A percentile compares a stretch with the other conserved stretches of the same genome.
These are phyloP conservation scores for Aphanomyces euteiches DNA, from an alignment of 352 stramenopile genomes.

Conservation along the genomic window DNA sequence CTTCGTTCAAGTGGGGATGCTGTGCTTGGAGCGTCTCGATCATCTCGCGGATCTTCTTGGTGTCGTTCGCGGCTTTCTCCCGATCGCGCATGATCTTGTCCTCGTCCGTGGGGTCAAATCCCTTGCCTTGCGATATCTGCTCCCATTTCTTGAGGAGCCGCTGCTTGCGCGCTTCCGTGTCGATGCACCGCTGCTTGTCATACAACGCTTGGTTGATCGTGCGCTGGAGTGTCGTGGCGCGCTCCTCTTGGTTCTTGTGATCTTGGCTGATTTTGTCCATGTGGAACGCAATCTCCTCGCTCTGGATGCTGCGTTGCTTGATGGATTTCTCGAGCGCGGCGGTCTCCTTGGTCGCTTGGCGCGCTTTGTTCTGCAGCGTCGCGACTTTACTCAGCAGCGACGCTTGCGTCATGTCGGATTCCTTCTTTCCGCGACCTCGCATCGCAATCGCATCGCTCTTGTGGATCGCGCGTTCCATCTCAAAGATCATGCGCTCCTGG, in stretches of 20 bases:
- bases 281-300: constrained; percentile 68
- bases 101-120: constrained; percentile 49
- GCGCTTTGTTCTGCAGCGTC: constrained; percentile 65
- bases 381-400: constrained; percentile 82
- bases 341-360: constrained; percentile 64
- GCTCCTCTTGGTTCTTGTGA: constrained; percentile 77
- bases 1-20: constrained; percentile 74
- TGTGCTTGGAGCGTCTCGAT: constrained; percentile 57
- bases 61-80: constrained; percentile 43
- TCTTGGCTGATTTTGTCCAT: constrained; percentile 70
- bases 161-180: constrained; percentile 64
- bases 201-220: constrained; percentile 86
- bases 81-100: constrained; percentile 54
- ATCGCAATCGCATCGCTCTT: constrained; percentile 92
- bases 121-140: constrained; percentile 47
- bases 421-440: constrained; percentile 78
- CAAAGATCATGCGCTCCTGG: constrained; percentile 90
- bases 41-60: constrained; percentile 58
- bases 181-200: constrained; percentile 86
- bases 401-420: constrained; percentile 77
- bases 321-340: constrained; percentile 60
- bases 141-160: constrained; percentile 70
- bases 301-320: constrained; percentile 51
- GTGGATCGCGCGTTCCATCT: constrained; percentile 92
- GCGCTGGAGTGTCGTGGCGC: constrained; percentile 57